Evolutionary conservation across 257 asterid genomes (phyloP).

Genomic region (Solanum chilense): DNA sequence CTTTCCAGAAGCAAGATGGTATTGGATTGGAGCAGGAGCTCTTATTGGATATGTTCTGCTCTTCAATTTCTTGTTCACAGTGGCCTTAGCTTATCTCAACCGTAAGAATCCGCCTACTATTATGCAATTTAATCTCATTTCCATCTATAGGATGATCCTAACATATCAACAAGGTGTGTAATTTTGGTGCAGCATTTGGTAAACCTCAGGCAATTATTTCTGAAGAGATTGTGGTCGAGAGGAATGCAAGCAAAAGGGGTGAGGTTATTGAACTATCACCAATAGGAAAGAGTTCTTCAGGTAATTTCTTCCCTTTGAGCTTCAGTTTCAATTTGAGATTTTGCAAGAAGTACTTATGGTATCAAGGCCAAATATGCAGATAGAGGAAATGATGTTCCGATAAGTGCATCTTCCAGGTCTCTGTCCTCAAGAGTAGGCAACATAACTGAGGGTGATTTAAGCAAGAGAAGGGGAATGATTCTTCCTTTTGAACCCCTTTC

Average conservation of each 20-base stretch:
- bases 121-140: neutral
- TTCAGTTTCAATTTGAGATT: neutral
- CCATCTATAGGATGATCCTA: neutral
- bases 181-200: constrained; percentile 48
- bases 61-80: constrained; percentile 35
- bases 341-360: neutral
- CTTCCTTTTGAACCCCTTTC: constrained; percentile 75
- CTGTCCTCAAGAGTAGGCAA: constrained; percentile 32
- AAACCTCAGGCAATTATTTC: constrained; percentile 53
- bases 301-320: neutral
- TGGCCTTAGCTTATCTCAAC: constrained; percentile 60
- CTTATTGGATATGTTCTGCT: constrained; percentile 39
- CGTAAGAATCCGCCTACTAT: constrained; percentile 26
- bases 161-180: neutral
- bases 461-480: constrained; percentile 66
- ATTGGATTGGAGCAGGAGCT: constrained; percentile 77
- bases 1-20: constrained; percentile 55
- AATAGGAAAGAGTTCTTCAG: neutral
- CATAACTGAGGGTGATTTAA: constrained; percentile 19
- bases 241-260: constrained; percentile 22
- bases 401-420: constrained; percentile 26
- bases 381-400: constrained; percentile 15
- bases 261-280: constrained; percentile 21
- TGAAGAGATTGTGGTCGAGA: constrained; percentile 33
- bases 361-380: constrained; percentile 9